A percentile compares a stretch with the other conserved stretches of the same genome.
These are phyloP conservation scores for Dryas alaskensis DNA, from an alignment of 306 rosid genomes.

Conservation along the genomic window DNA sequence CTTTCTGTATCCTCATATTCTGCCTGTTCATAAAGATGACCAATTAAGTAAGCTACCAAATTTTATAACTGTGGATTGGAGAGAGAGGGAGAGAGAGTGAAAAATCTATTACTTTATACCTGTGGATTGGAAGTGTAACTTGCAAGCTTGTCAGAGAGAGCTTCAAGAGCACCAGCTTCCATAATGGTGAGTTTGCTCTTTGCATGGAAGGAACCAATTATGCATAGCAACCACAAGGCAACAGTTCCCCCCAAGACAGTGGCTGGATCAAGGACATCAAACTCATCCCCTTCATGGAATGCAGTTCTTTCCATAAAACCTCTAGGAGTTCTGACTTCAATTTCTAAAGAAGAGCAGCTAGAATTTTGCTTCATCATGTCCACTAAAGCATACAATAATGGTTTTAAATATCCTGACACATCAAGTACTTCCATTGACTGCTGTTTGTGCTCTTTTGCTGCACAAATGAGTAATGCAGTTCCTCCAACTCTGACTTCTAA, in stretches of 20 bases:
- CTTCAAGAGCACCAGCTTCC: slow-evolving; percentile 94
- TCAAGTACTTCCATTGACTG: slow-evolving; percentile 68
- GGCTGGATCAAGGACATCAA: slow-evolving; percentile 68
- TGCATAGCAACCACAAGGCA: slow-evolving; percentile 84
- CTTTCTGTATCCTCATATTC: slow-evolving; percentile 86
- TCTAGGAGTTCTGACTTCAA: slow-evolving; percentile 59
- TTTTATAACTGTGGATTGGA: background rate
- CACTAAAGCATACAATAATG: slow-evolving; percentile 65
- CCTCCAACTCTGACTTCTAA: slow-evolving; percentile 84
- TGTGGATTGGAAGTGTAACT: slow-evolving; percentile 71
- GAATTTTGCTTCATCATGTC: slow-evolving; percentile 67
- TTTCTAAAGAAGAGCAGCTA: slow-evolving; percentile 48
- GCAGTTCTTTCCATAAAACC: slow-evolving; percentile 67
- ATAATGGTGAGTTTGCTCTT: slow-evolving; percentile 51
- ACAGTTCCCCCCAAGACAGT: slow-evolving; percentile 61
- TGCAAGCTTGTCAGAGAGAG: slow-evolving; percentile 65
- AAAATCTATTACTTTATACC: slow-evolving; percentile 39
- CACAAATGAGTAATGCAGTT: slow-evolving; percentile 74
- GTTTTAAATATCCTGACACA: slow-evolving; percentile 53
- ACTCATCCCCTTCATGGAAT: slow-evolving; percentile 64
- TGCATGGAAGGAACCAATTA: slow-evolving; percentile 59
- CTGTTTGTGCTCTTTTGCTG: slow-evolving; percentile 67
- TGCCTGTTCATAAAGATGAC: slow-evolving; percentile 51
- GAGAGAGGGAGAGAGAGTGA: background rate
- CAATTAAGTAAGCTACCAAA: slow-evolving; percentile 36